Conservation (phyloP, 306 rosid genomes). For the Quercus cerris region DNA sequence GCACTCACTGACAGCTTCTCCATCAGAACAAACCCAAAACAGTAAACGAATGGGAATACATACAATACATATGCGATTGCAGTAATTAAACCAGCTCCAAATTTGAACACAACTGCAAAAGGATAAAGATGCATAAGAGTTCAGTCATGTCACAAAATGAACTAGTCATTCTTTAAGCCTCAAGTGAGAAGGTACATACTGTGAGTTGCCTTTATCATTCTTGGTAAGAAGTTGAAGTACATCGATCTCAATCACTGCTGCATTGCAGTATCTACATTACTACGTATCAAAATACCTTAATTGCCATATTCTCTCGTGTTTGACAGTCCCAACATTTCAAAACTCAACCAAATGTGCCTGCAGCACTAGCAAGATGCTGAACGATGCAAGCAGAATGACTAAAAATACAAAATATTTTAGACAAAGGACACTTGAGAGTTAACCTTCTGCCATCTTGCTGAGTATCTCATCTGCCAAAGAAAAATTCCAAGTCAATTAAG, state of each 20-base stretch:
- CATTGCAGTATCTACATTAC: constrained; percentile 63
- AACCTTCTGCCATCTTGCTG: constrained; percentile 97
- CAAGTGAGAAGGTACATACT: constrained; percentile 36
- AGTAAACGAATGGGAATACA: constrained; percentile 30
- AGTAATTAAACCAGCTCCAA: constrained; percentile 80
- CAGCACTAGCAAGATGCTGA: constrained; percentile 97
- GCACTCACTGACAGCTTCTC: no score
- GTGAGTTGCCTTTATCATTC: constrained; percentile 55
- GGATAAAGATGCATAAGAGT: constrained; percentile 17
- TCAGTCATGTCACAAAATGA: constrained; percentile 10
- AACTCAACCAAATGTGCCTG: constrained; percentile 99
- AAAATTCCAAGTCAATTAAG: neutral
- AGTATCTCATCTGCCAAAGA: constrained; percentile 74
- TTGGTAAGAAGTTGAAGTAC: constrained; percentile 65
- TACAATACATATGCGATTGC: constrained; percentile 93
- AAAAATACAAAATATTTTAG: constrained; percentile 67
- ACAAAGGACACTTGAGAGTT: constrained; percentile 84
- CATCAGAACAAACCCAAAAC: no score
- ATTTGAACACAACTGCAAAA: constrained; percentile 84
- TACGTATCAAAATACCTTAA: constrained; percentile 85
- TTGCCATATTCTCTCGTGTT: constrained; percentile 76
- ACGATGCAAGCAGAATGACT: constrained; percentile 77
- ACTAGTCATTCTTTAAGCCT: constrained; percentile 15
- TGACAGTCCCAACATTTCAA: constrained; percentile 99
- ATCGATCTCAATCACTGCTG: constrained; percentile 88